These are phyloP conservation scores for Phytophthora tentaculata DNA, from an alignment of 352 stramenopile genomes.

Conservation along the genomic window DNA sequence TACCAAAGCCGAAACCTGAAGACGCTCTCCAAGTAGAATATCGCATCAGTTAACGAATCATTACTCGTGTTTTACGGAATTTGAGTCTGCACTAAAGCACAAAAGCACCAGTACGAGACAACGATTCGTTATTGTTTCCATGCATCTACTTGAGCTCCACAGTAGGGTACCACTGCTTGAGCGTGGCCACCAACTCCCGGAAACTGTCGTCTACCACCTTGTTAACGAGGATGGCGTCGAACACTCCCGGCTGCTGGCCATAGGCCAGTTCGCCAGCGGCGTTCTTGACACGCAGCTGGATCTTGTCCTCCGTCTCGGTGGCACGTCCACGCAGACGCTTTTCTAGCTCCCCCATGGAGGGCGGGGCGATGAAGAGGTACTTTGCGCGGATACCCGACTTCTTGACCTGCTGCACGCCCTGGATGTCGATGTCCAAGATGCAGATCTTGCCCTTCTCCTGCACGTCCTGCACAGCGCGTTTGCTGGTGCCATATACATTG, in stretches of 20 bases:
- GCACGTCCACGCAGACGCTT: constrained; percentile 92
- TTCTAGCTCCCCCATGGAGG: constrained; percentile 95
- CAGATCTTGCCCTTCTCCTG: constrained; percentile 95
- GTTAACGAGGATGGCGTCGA: constrained; percentile 92
- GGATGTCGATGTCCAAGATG: constrained; percentile 99
- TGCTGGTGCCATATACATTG: constrained; percentile 98
- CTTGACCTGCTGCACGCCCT: constrained; percentile 96
- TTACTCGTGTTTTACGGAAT: background rate
- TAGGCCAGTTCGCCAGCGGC: constrained; percentile 94
- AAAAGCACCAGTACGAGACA: too few species aligned
- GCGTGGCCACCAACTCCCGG: constrained; percentile 60
- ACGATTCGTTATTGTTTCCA: background rate
- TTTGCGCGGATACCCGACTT: constrained; percentile 86
- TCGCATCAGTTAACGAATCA: constrained; percentile 37
- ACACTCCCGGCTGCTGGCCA: constrained; percentile 78
- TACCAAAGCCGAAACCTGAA: constrained; percentile 13
- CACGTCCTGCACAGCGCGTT: constrained; percentile 92
- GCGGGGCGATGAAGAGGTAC: constrained; percentile 97
- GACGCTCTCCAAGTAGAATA: constrained; percentile 57
- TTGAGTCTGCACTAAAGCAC: background rate
- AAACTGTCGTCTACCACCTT: constrained; percentile 88
- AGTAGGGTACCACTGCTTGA: constrained; percentile 82
- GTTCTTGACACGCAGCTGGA: constrained; percentile 94
- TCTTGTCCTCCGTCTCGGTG: constrained; percentile 97
- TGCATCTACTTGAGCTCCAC: constrained; percentile 54